Conservation (phyloP, 2,329 filamentous ascomycete species). For the Xylariaceae sp. region DNA sequence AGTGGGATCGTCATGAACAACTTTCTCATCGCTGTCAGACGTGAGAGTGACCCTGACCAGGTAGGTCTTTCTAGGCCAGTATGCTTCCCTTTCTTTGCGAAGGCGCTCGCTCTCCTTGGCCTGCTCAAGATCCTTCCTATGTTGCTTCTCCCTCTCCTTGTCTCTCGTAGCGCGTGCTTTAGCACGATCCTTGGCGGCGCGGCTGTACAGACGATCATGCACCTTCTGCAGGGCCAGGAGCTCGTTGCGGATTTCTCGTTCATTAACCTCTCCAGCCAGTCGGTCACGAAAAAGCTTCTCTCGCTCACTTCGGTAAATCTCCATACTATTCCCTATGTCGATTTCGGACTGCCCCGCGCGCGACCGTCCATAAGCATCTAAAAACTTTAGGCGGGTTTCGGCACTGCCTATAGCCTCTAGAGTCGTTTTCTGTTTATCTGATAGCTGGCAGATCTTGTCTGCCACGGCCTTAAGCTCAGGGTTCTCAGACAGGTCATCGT, state of each 20-base stretch:
- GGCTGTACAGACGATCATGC: slow-evolving; percentile 39
- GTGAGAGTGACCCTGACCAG: slow-evolving; percentile 57
- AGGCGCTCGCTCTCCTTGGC: slow-evolving; percentile 53
- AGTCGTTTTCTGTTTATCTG: slow-evolving; percentile 40
- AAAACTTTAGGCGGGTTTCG: slow-evolving; percentile 48
- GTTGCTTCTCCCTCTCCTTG: slow-evolving; percentile 47
- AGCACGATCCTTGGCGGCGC: slow-evolving; percentile 32
- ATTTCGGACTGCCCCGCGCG: slow-evolving; percentile 33
- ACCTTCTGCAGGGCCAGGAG: slow-evolving; percentile 45
- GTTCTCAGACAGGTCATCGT: slow-evolving; percentile 35
- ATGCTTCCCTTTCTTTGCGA: slow-evolving; percentile 50
- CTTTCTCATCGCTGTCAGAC: slow-evolving; percentile 41
- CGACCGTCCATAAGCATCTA: slow-evolving; percentile 50
- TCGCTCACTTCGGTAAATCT: slow-evolving; percentile 52
- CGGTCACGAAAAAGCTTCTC: slow-evolving; percentile 46
- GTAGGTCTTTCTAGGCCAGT: slow-evolving; percentile 60
- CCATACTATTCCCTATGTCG: slow-evolving; percentile 48
- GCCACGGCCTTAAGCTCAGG: slow-evolving; percentile 43
- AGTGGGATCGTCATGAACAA: slow-evolving; percentile 22
- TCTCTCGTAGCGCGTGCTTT: slow-evolving; percentile 41
- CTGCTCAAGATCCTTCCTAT: slow-evolving; percentile 46
- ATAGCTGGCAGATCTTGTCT: slow-evolving; percentile 42
- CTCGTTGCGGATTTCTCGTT: slow-evolving; percentile 44
- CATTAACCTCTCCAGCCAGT: slow-evolving; percentile 37
- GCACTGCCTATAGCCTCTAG: slow-evolving; percentile 45